Evolutionary conservation across 2,329 filamentous ascomycete genomes (phyloP).

Genomic region (Podosphaera leucotricha): DNA sequence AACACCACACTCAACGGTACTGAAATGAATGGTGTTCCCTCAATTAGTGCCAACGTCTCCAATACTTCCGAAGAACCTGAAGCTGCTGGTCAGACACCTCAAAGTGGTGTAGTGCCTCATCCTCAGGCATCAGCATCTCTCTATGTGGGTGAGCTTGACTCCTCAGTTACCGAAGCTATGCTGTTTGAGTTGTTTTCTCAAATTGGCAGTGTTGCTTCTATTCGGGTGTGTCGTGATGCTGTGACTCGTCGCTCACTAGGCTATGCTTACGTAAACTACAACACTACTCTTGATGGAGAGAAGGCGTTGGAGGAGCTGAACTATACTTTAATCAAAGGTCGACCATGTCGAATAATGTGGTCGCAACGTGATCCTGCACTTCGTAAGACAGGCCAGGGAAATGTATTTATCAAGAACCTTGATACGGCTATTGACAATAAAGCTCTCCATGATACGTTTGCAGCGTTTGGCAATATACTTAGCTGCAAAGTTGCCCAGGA

Average conservation of each 20-base stretch:
- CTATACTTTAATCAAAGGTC: constrained; percentile 98
- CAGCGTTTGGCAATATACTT: constrained; percentile 95
- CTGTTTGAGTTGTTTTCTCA: constrained; percentile 99
- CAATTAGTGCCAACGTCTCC: constrained; percentile 53
- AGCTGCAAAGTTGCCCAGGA: constrained; percentile 99
- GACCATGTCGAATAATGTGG: constrained; percentile 99
- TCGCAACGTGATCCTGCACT: constrained; percentile 97
- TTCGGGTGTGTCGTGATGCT: constrained; percentile 97
- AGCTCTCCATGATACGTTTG: constrained; percentile 97
- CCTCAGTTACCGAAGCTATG: constrained; percentile 97
- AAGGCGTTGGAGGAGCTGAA: constrained; percentile 97
- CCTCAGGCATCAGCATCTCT: constrained; percentile 91
- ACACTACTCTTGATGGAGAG: constrained; percentile 87
- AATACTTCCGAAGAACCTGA: constrained; percentile 32
- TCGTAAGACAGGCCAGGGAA: constrained; percentile 97
- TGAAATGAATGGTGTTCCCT: constrained; percentile 40
- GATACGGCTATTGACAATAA: constrained; percentile 99
- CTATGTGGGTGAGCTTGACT: constrained; percentile 96
- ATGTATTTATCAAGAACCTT: constrained; percentile 99
- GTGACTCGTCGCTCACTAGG: constrained; percentile 96
- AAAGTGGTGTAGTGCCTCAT: constrained; percentile 45
- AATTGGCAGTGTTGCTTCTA: constrained; percentile 95
- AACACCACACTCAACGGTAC: constrained; percentile 46
- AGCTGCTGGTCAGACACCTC: constrained; percentile 42
- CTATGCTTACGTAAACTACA: constrained; percentile 99